phyloP scores from a whole-genome alignment of 164 flowering plant genomes.

The Piper longum region DNA sequence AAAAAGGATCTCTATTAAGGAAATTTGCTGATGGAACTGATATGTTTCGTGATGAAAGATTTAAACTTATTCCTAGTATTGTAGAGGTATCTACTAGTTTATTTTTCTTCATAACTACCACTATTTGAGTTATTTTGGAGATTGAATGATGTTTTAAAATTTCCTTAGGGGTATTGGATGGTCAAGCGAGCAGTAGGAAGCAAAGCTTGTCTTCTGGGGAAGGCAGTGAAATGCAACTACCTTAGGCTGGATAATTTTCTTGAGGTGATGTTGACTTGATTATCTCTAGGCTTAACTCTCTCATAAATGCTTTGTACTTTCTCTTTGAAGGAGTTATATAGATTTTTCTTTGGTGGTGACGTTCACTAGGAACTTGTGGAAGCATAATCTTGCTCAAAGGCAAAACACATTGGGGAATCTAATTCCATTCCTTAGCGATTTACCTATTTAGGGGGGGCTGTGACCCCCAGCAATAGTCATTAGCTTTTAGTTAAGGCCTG shows the following conservation, averaged over 20 bases:
- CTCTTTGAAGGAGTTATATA: no score
- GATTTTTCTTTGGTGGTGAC: no score
- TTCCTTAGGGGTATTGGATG: slow-evolving; percentile 87
- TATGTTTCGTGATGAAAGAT: slow-evolving; percentile 69
- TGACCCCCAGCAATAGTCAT: no score
- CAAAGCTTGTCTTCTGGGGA: slow-evolving; percentile 87
- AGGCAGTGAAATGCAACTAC: slow-evolving; percentile 89
- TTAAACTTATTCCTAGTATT: slow-evolving; percentile 89
- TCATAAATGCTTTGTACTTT: neutral
- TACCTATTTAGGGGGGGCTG: no score
- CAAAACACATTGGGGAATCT: no score
- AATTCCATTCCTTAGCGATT: no score
- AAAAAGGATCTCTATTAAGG: slow-evolving; percentile 51
- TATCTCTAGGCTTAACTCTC: no score
- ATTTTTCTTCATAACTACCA: neutral
- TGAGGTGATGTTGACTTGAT: slow-evolving; percentile 36
- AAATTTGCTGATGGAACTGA: slow-evolving; percentile 78
- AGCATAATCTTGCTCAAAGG: no score
- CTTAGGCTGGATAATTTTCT: slow-evolving; percentile 78
- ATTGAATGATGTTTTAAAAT: neutral
- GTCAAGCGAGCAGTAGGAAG: slow-evolving; percentile 97
- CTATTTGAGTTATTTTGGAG: neutral
- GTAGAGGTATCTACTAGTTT: slow-evolving; percentile 44
- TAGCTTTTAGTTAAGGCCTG: no score
- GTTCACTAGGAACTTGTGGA: no score